Conservation (phyloP, 768 basidiomycete species). For the Lentinula lateritia region DNA sequence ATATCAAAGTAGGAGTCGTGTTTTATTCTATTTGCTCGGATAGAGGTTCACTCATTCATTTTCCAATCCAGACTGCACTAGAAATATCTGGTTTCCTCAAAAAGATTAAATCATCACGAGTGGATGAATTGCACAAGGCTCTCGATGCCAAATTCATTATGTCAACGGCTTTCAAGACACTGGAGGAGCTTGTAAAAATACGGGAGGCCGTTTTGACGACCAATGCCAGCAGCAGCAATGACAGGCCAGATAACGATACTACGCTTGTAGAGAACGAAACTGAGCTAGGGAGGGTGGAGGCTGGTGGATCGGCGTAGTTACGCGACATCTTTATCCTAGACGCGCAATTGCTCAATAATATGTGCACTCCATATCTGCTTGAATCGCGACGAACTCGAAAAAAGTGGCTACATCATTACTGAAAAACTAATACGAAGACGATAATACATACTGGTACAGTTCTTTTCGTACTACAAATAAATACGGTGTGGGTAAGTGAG, state of each 20-base stretch:
- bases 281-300: background rate
- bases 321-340: background rate
- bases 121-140: conserved; percentile 39
- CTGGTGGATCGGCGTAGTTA: background rate
- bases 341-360: background rate
- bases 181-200: conserved; percentile 30
- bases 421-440: no score
- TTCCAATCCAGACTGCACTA: conserved; percentile 34
- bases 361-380: background rate
- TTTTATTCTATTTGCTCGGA: background rate
- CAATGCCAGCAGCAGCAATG: background rate
- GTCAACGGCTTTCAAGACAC: conserved; percentile 44
- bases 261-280: background rate
- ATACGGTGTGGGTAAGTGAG: background rate
- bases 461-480: no score
- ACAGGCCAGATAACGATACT: background rate
- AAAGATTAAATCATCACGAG: conserved; percentile 28
- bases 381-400: background rate
- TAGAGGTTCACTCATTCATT: background rate
- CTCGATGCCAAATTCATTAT: conserved; percentile 34
- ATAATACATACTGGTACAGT: no score
- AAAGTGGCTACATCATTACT: no score
- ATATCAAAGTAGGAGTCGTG: conserved; percentile 29
- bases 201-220: conserved; percentile 11
- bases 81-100: conserved; percentile 31